Percentiles rank a stretch among this genome's conserved stretches.
These are phyloP conservation scores for Cryptosporidium sp. DNA, from an alignment of 169 alveolate species.

Conservation along the genomic window DNA sequence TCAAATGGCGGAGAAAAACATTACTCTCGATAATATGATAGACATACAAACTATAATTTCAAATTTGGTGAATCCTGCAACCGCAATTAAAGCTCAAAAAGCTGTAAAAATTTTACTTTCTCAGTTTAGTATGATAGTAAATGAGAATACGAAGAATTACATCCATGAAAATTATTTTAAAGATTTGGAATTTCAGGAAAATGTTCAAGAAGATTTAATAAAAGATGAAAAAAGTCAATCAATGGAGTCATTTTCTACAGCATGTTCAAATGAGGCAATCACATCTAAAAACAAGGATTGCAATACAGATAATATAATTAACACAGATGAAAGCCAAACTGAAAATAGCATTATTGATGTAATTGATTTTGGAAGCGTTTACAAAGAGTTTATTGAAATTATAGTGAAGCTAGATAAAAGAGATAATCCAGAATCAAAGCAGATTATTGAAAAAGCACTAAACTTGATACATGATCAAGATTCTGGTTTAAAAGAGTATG, in stretches of 20 bases:
- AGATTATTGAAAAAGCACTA: background rate
- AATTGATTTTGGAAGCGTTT: background rate
- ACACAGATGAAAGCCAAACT: background rate
- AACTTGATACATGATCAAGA: background rate
- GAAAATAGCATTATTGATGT: background rate
- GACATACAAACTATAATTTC: conserved; percentile 65
- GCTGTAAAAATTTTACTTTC: conserved; percentile 48
- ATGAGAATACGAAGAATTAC: conserved; percentile 15
- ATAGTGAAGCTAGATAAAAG: background rate
- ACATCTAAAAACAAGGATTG: background rate
- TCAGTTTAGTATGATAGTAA: conserved; percentile 28
- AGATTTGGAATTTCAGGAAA: background rate
- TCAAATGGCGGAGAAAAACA: conserved; percentile 57
- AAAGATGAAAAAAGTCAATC: conserved; percentile 2
- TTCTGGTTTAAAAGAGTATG: conserved; percentile 3
- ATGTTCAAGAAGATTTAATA: background rate
- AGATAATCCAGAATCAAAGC: background rate
- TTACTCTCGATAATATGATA: conserved; percentile 36
- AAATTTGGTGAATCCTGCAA: conserved; percentile 40
- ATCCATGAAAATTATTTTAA: background rate
- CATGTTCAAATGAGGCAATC: conserved; percentile 21
- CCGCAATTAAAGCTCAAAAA: conserved; percentile 74
- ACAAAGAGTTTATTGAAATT: conserved; percentile 1
- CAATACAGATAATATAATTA: background rate
- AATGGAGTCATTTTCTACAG: conserved; percentile 62